Evolutionary conservation across 2,329 filamentous ascomycete species (phyloP).

Genomic region (Aureobasidium leucospermi): DNA sequence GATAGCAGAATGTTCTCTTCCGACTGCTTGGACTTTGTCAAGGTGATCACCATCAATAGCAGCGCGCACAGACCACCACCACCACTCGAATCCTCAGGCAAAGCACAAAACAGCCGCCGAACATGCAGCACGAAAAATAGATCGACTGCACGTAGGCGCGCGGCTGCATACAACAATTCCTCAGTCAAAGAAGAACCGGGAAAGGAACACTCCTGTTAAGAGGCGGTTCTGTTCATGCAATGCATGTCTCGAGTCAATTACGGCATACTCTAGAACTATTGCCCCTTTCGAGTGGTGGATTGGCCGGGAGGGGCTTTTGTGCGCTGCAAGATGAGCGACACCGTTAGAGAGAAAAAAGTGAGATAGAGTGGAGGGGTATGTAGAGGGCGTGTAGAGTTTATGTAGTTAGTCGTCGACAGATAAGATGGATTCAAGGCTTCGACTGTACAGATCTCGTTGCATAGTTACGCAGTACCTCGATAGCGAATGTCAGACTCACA

Average conservation of each 20-base stretch:
- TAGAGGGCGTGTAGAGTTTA: background rate
- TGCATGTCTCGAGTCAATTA: background rate
- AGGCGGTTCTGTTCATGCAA: background rate
- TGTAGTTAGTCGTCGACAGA: background rate
- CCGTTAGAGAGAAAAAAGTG: background rate
- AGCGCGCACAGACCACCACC: background rate
- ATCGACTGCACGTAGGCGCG: background rate
- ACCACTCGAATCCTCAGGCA: background rate
- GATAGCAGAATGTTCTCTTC: too few relatives aligned
- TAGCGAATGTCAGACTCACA: too few relatives aligned
- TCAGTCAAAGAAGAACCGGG: background rate
- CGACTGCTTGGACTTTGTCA: too few relatives aligned
- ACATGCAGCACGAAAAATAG: background rate
- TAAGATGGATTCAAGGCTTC: background rate
- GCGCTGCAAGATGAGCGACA: background rate
- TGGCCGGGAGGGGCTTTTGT: background rate
- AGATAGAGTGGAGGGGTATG: background rate
- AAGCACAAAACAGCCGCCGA: background rate
- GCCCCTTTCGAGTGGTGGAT: background rate
- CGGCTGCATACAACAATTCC: background rate
- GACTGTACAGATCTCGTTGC: background rate
- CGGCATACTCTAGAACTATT: constrained; percentile 2
- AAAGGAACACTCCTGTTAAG: background rate
- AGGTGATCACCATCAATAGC: background rate
- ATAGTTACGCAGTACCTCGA: background rate